phyloP scores from a whole-genome alignment of 768 basidiomycete genomes.

The Tricholoma matsutake region DNA sequence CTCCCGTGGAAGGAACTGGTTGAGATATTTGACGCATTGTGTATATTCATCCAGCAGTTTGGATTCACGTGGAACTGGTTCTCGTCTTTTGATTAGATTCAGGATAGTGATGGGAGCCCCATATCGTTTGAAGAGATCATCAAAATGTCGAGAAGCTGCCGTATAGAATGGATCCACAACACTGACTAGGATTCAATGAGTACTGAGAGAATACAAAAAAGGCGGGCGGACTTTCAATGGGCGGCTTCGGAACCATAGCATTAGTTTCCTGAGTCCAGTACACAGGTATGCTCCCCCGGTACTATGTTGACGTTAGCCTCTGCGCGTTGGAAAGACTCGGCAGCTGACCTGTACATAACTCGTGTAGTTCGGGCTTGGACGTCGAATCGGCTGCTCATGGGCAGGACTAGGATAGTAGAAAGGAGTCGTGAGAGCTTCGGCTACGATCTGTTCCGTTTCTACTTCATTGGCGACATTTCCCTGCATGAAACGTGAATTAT shows the following conservation, averaged over 20 bases:
- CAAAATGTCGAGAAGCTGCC: conserved; percentile 90
- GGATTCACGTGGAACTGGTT: conserved; percentile 79
- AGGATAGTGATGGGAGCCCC: conserved; percentile 87
- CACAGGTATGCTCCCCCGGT: conserved; percentile 92
- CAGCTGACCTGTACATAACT: conserved; percentile 82
- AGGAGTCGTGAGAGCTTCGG: conserved; percentile 83
- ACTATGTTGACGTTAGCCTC: conserved; percentile 39
- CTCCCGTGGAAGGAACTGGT: conserved; percentile 86
- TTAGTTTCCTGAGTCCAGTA: conserved; percentile 96
- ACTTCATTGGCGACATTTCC: conserved; percentile 99
- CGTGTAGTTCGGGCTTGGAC: conserved; percentile 84
- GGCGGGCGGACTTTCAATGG: conserved; percentile 80
- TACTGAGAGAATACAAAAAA: neutral
- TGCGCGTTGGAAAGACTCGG: neutral
- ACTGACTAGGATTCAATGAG: conserved; percentile 53
- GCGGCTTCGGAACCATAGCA: conserved; percentile 88
- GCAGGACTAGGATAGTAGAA: conserved; percentile 68
- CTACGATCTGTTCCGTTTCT: conserved; percentile 97
- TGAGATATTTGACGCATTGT: conserved; percentile 88
- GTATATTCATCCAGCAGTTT: conserved; percentile 90
- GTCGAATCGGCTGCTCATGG: conserved; percentile 36
- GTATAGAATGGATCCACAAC: conserved; percentile 94
- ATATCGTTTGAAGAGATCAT: conserved; percentile 85
- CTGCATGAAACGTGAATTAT: conserved; percentile 36
- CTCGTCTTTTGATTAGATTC: conserved; percentile 89